These are phyloP conservation scores for Gnetum montanum DNA, from an alignment of 75 land plant genomes.

Conservation along the genomic window DNA sequence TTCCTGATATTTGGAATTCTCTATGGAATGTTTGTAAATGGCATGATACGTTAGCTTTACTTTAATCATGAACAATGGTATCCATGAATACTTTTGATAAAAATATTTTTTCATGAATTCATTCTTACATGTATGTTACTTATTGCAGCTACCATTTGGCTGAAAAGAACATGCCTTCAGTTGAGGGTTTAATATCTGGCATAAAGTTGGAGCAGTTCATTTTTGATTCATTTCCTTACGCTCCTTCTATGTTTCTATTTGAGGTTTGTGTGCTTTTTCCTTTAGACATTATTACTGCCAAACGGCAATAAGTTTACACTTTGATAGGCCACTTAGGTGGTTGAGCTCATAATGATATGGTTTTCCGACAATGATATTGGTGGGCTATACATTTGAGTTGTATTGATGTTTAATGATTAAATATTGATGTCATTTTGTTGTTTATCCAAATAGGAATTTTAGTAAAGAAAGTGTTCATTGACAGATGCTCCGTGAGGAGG, in stretches of 20 bases:
- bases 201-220: constrained; percentile 75
- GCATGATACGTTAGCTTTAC: background rate
- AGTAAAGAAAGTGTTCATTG: background rate
- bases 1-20: no score
- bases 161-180: constrained; percentile 77
- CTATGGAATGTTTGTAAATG: no score
- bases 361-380: no score
- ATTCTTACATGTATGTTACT: no score
- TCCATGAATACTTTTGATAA: no score
- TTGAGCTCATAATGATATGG: background rate
- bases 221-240: constrained; percentile 78
- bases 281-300: no score
- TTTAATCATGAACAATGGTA: background rate
- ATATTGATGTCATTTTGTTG: no score
- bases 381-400: no score
- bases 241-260: constrained; percentile 73
- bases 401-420: no score
- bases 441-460: constrained; percentile 1
- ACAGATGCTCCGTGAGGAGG: constrained; percentile 76
- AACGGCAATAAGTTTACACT: no score
- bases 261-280: constrained; percentile 37
- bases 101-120: no score
- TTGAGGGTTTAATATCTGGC: constrained; percentile 53
- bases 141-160: constrained; percentile 58
- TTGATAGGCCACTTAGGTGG: no score